Evolutionary conservation across 1,284 basidiomycete genomes (phyloP), one percentile per base, ranked within the genome.

Genomic region (Fomitopsis pinicola): DNA sequence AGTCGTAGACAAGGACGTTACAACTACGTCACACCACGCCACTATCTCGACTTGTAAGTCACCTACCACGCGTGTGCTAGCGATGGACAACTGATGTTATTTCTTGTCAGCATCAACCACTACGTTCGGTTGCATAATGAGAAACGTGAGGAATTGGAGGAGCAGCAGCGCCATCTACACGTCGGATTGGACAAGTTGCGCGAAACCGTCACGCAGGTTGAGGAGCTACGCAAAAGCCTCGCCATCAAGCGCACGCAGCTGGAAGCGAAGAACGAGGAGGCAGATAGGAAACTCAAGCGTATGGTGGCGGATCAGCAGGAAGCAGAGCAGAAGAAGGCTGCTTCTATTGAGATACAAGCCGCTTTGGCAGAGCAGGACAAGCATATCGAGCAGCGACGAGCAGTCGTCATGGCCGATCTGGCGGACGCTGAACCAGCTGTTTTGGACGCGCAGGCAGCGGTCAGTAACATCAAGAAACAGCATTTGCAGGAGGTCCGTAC

Each of bases 301-400:
- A 99, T 99, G 97, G 95, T 99, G 22, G 85, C 94, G 5, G 97
- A 99, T 74, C 97, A 99, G 76, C 95, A 98, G 72, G 94, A 98
- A 72, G 97, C 98, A 1, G 97, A 99, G 73, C 92, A 95, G 71
- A 97, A 98, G 84, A 98, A 98, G 73, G 84, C 92, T 1, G 95
- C 95, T 1, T 99, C 96, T 10, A 95, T 98, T 64, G 86, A 97
- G 74, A 97, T 99, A 53, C 96, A 98, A 72, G 92, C 92, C 0
- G 94, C 94, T 17, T 83, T 99, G 46, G 92, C 92, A 15, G 86
- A 93, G 70, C 96, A 98, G 75, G 95, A 99, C 74, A 85, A 87
- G 62, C 78, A 92, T 71, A 99, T 99, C 63, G 88, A 91, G 63
- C 87, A 97, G 72, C 91, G 96, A 45, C 86, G 89, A 50, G 84